Percentiles rank a stretch among this genome's conserved stretches.
Evolutionary conservation across 164 flowering plant species (phyloP).

Genomic region (Aristolochia contorta): DNA sequence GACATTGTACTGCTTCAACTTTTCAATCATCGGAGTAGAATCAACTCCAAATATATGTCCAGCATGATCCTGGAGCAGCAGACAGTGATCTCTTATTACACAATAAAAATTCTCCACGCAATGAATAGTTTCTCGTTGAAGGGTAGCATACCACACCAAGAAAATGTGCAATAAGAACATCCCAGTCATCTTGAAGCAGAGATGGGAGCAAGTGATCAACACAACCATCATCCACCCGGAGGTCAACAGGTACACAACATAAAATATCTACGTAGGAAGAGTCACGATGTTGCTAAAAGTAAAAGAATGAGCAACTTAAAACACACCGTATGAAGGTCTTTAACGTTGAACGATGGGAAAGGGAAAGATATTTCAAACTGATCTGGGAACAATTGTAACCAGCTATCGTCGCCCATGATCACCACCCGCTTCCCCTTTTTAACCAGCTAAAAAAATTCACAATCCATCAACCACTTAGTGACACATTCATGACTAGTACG

Average conservation of each 20-base stretch:
- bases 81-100: background rate
- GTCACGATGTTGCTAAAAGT: background rate
- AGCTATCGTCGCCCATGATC: constrained; percentile 99
- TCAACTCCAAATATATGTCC: constrained; percentile 98
- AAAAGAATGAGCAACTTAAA: background rate
- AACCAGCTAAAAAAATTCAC: constrained; percentile 39
- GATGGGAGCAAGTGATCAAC: constrained; percentile 75
- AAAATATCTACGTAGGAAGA: too few relatives aligned
- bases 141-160: constrained; percentile 91
- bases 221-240: constrained; percentile 92
- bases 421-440: constrained; percentile 71
- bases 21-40: constrained; percentile 77
- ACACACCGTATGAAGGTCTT: constrained; percentile 83
- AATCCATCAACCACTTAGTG: too few relatives aligned
- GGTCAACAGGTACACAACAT: background rate
- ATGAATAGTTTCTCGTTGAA: background rate
- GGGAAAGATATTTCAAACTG: constrained; percentile 78
- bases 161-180: constrained; percentile 97
- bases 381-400: constrained; percentile 86
- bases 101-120: background rate
- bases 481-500: too few relatives aligned
- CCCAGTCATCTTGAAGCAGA: constrained; percentile 77
- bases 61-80: constrained; percentile 78
- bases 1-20: constrained; percentile 79
- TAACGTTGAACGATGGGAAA: constrained; percentile 92